Evolutionary conservation across 2,329 filamentous ascomycete genomes (phyloP).

Genomic region (Cryoendolithus antarcticus): DNA sequence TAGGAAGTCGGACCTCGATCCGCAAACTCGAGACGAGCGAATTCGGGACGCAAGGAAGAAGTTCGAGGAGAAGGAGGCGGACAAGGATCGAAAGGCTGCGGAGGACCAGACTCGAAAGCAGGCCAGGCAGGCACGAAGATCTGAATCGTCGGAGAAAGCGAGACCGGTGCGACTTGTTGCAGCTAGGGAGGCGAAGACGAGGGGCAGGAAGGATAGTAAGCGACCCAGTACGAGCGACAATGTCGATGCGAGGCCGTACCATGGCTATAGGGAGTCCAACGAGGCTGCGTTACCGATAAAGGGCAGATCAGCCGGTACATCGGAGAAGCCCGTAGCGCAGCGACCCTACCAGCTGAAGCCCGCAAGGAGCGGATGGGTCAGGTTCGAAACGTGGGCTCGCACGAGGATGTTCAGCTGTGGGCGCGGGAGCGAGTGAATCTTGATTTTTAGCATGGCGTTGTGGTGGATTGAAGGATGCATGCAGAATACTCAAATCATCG

Average conservation of each 20-base stretch:
- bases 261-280: slow-evolving; percentile 15
- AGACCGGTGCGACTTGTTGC: slow-evolving; percentile 1
- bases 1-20: slow-evolving; percentile 34
- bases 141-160: slow-evolving; percentile 20
- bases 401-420: slow-evolving; percentile 42
- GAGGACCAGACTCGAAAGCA: slow-evolving; percentile 38
- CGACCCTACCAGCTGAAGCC: slow-evolving; percentile 2
- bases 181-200: slow-evolving; percentile 3
- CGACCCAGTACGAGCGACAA: slow-evolving; percentile 8
- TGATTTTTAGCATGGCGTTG: too few relatives aligned
- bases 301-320: slow-evolving; percentile 13
- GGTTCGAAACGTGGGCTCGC: slow-evolving; percentile 45
- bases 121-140: slow-evolving; percentile 28
- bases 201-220: slow-evolving; percentile 9
- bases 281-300: slow-evolving; percentile 12
- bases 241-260: slow-evolving; percentile 13
- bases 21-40: slow-evolving; percentile 41
- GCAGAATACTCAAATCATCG: too few relatives aligned
- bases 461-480: too few relatives aligned
- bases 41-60: slow-evolving; percentile 44
- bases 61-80: slow-evolving; percentile 47
- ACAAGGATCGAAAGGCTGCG: slow-evolving; percentile 42
- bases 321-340: slow-evolving; percentile 12
- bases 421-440: slow-evolving; percentile 2
- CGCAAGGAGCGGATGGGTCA: slow-evolving; percentile 32